Base-by-base conservation (phyloP, 208 protist species). In the Paratrypanosoma confusum region DNA sequence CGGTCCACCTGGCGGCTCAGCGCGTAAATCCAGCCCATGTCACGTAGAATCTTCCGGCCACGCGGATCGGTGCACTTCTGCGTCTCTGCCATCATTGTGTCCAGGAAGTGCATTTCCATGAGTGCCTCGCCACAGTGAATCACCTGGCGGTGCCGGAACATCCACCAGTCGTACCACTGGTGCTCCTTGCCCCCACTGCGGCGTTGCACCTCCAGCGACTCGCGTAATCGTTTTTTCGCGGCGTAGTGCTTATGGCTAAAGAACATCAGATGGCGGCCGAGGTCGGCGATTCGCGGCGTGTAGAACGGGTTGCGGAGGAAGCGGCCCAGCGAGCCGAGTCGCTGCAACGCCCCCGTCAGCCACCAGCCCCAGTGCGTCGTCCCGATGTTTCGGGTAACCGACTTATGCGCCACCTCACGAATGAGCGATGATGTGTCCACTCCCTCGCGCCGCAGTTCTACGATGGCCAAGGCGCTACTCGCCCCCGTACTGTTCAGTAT, bases 331-430 rank as follows among this genome's bases (percentile, higher is more conserved):
- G 73, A 36, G 8, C 70, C 71, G 51, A 87, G 63, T 11, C 57
- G 52, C 52, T 80, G 61, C 25, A 88, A 29, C 16, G 79, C 16
- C 51, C 52, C 85, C 7, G 83, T 72, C 43, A 79, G 40, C 83
- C 74, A 78, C 83, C 83, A 92, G 29, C 83, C 83, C 83, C 83
- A 92, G 44, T 92, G 83, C n/a, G 73, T 76, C 1, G 83, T 89
- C 48, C 83, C 78, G 23, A 87, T 69, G 57, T 89, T 88, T 47
- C 72, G 71, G n/a, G 51, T 71, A 20, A 92, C 63, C 3, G 79
- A 92, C 25, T 64, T 67, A 41, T 77, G 80, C 16, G 83, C 83
- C 11, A 92, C 79, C 31, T 89, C 83, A 17, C 79, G 78, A 51
- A 88, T 88, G 28, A 88, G 63, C 20, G 64, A 42, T 10, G 78